A percentile compares a stretch with the other conserved stretches of the same genome.
Conservation (phyloP, 768 basidiomycete species). For the Boletus patriciae region DNA sequence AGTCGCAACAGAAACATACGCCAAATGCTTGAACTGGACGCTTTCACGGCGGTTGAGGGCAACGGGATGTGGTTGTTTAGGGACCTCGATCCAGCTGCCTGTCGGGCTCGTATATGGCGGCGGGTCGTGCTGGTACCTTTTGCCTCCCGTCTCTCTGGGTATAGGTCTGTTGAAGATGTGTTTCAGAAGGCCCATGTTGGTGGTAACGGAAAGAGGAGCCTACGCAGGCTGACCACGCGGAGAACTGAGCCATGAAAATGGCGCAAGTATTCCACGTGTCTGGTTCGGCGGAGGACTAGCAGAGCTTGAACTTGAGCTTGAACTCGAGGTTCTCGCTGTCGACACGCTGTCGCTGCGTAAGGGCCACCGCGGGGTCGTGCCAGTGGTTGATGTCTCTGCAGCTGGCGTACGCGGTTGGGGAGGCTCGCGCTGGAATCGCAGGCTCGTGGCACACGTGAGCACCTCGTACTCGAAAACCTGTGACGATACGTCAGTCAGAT, state of each 20-base stretch:
- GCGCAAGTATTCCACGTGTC: not conserved
- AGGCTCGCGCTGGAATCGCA: slow-evolving; percentile 16
- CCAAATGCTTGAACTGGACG: slow-evolving; percentile 18
- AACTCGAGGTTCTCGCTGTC: not conserved
- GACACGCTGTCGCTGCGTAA: not conserved
- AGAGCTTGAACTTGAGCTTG: not conserved
- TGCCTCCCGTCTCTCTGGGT: not conserved
- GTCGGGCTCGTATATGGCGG: slow-evolving; percentile 18
- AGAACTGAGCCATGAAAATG: slow-evolving; percentile 7
- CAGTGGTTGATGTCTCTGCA: not conserved
- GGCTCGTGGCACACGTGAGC: slow-evolving; percentile 15
- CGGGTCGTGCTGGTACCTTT: not conserved
- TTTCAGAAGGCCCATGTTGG: not conserved
- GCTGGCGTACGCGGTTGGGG: not conserved
- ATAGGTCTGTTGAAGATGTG: not conserved
- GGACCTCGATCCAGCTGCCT: slow-evolving; percentile 11
- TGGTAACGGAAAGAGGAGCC: slow-evolving; percentile 4
- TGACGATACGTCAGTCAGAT: not conserved
- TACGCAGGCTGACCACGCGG: slow-evolving; percentile 7
- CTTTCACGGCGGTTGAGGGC: slow-evolving; percentile 11
- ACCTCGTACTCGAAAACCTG: slow-evolving; percentile 27
- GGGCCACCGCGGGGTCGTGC: not conserved
- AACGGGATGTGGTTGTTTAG: slow-evolving; percentile 8
- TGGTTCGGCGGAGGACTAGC: not conserved
- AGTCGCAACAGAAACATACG: slow-evolving; percentile 12